Evolutionary conservation across 2,329 filamentous ascomycete species (phyloP).

Genomic region (Beauveria sp.): DNA sequence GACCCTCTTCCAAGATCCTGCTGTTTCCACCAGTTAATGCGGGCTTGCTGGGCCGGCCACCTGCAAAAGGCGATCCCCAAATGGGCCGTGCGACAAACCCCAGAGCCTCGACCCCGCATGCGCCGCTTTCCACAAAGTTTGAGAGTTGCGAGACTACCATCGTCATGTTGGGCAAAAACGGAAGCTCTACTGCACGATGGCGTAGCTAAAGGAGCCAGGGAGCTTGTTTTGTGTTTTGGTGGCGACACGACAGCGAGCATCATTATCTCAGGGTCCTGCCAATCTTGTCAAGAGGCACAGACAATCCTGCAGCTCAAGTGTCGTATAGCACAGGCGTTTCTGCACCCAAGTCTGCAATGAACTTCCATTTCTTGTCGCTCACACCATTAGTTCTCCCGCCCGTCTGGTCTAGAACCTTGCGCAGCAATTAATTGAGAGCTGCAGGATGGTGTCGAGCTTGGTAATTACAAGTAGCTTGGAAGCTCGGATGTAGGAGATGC

Average conservation of each 20-base stretch:
- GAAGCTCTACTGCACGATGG: constrained; percentile 6
- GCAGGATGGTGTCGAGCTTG: constrained; percentile 4
- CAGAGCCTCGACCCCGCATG: constrained; percentile 6
- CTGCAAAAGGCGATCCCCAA: background rate
- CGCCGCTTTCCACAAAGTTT: background rate
- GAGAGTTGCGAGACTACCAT: background rate
- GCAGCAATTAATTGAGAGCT: background rate
- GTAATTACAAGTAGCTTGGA: too few species aligned
- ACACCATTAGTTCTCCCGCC: background rate
- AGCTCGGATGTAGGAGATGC: background rate
- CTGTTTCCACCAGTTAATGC: background rate
- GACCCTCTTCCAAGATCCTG: constrained; percentile 14
- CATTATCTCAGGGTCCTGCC: constrained; percentile 8
- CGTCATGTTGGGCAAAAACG: background rate
- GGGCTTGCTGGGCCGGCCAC: background rate
- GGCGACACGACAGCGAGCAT: background rate
- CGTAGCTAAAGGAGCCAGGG: background rate
- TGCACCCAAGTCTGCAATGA: background rate
- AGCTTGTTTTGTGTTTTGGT: background rate
- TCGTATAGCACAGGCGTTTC: background rate
- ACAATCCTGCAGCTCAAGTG: background rate
- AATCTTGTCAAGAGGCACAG: background rate
- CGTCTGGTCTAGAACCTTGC: constrained; percentile 3
- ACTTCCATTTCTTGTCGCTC: background rate
- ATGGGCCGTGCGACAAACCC: constrained; percentile 7